phyloP scores from a whole-genome alignment of 164 flowering plant genomes.

The Euptelea pleiosperma region DNA sequence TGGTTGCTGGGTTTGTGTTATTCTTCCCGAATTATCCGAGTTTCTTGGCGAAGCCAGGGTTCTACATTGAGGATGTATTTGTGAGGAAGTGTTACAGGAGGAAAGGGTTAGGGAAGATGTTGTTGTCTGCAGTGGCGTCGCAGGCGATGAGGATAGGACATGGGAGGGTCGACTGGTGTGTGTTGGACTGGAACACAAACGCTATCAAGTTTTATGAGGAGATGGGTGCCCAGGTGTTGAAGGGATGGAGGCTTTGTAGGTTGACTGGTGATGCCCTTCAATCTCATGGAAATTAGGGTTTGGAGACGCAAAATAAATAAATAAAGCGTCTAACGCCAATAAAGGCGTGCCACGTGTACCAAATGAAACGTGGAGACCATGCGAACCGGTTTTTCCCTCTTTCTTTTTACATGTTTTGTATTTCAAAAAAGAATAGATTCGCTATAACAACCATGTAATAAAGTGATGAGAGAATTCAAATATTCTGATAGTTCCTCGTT shows the following conservation, averaged over 20 bases:
- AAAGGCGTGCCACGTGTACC: too few relatives aligned
- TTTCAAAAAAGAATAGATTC: too few relatives aligned
- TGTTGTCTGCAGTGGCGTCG: conserved; percentile 67
- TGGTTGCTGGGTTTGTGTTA: conserved; percentile 74
- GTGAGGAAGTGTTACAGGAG: conserved; percentile 80
- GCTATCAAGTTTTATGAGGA: conserved; percentile 80
- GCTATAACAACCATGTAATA: too few relatives aligned
- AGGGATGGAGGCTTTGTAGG: conserved; percentile 85
- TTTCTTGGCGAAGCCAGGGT: conserved; percentile 77
- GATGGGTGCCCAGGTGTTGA: conserved; percentile 81
- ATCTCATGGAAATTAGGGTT: conserved; percentile 16
- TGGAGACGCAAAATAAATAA: too few relatives aligned
- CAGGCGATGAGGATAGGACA: conserved; percentile 78
- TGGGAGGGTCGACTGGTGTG: conserved; percentile 90
- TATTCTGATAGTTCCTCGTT: too few relatives aligned
- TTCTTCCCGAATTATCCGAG: conserved; percentile 82
- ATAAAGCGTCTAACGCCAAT: too few relatives aligned
- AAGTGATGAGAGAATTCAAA: too few relatives aligned
- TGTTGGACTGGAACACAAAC: conserved; percentile 85
- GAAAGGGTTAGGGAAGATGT: conserved; percentile 67
- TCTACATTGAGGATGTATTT: conserved; percentile 73
- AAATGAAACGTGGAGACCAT: too few relatives aligned
- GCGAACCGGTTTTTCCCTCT: too few relatives aligned
- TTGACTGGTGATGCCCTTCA: conserved; percentile 46
- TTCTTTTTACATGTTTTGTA: too few relatives aligned